Evolutionary conservation across 768 basidiomycete species (phyloP).

Genomic region (Suillus occidentalis): DNA sequence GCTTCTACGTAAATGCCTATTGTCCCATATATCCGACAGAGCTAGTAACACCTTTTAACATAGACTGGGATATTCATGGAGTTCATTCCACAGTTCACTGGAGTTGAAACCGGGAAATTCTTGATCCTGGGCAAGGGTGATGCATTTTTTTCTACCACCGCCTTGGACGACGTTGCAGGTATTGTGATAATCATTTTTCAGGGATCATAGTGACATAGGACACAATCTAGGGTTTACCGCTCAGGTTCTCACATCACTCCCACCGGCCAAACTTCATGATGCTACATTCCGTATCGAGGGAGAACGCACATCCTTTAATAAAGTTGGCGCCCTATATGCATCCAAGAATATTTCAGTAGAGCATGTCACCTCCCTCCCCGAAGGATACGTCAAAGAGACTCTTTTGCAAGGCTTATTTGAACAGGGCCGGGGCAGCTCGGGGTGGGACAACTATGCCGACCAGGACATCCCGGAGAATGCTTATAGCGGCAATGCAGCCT

Average conservation of each 20-base stretch:
- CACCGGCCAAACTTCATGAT: constrained; percentile 26
- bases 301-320: constrained; percentile 28
- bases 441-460: constrained; percentile 33
- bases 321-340: constrained; percentile 30
- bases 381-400: constrained; percentile 30
- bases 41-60: constrained; percentile 6
- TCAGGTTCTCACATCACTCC: constrained; percentile 33
- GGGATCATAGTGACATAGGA: constrained; percentile 5
- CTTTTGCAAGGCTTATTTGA: constrained; percentile 30
- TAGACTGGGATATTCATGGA: constrained; percentile 37
- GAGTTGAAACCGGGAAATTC: constrained; percentile 29
- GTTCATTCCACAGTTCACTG: constrained; percentile 30
- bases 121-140: constrained; percentile 35
- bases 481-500: constrained; percentile 30
- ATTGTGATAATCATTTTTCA: constrained; percentile 13
- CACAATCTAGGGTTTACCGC: constrained; percentile 33
- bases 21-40: neutral
- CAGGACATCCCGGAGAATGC: constrained; percentile 32
- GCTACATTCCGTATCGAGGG: constrained; percentile 37
- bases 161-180: constrained; percentile 36
- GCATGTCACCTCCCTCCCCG: constrained; percentile 27
- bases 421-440: constrained; percentile 32
- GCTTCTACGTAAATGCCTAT: constrained; percentile 32
- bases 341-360: constrained; percentile 17
- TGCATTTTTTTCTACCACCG: constrained; percentile 30